phyloP scores from a whole-genome alignment of 331 rosid genomes.

The Ulmus americana region DNA sequence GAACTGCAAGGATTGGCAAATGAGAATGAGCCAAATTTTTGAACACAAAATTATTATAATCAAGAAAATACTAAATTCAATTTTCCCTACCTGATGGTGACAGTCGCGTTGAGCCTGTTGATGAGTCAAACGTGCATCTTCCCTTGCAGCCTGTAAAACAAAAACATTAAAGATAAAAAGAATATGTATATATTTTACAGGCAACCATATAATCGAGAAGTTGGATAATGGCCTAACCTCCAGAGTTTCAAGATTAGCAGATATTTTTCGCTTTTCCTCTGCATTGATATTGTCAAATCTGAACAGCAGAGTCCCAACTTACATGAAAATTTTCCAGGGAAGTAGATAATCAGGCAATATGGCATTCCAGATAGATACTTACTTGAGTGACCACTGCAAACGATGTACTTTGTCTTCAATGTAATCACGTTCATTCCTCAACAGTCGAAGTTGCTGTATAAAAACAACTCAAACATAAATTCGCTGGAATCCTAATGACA shows the following conservation, averaged over 20 bases:
- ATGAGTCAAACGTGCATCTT: constrained; percentile 59
- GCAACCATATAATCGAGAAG: too few relatives aligned
- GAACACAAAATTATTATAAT: constrained; percentile 1
- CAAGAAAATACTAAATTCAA: constrained; percentile 5
- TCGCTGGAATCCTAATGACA: not conserved
- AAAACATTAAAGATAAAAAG: constrained; percentile 10
- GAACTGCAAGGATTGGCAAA: constrained; percentile 44
- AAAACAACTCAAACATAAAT: not conserved
- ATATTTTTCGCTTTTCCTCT: constrained; percentile 39
- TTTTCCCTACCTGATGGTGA: constrained; percentile 57
- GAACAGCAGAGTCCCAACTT: constrained; percentile 18
- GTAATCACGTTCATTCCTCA: constrained; percentile 72
- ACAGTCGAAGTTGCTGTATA: constrained; percentile 60
- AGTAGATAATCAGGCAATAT: constrained; percentile 6
- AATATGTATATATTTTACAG: constrained; percentile 5
- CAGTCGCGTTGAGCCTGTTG: constrained; percentile 63
- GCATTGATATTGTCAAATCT: constrained; percentile 55
- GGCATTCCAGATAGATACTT: constrained; percentile 27
- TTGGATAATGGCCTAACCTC: constrained; percentile 50
- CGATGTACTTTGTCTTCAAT: constrained; percentile 84
- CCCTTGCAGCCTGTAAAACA: constrained; percentile 48
- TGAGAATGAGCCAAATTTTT: constrained; percentile 8
- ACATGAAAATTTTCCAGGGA: constrained; percentile 10
- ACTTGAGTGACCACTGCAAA: constrained; percentile 82
- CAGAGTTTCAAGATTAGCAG: constrained; percentile 39